Evolutionary conservation across 2,329 filamentous ascomycete species (phyloP), one percentile per base, ranked within the genome.

Genomic region (Cryphonectria radicalis): DNA sequence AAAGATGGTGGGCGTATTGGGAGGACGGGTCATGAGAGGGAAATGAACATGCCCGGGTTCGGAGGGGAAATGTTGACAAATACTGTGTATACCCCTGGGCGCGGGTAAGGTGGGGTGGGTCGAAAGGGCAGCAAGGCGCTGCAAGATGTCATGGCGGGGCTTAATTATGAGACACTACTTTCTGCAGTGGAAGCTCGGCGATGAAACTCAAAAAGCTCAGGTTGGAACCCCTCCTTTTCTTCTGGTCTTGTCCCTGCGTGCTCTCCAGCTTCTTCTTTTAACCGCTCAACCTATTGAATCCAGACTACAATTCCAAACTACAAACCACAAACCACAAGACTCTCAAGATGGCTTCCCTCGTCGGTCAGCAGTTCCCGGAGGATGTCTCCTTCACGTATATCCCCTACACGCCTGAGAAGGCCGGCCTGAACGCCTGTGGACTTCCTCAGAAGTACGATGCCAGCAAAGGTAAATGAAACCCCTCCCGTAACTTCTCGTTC

Each of bases 361-460:
- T 88, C 80, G 95, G 95, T 79, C 93, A 97, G 82, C 85, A 86
- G 80, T 95, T 98, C 87, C 95, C 95, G 76, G 85, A 90, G 76
- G 92, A 88, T 77, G 91, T 97, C 73, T 86, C 87, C 81, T 98
- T 98, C 87, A 92, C 90, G 78, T 96, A 95, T 87, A 89, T 96
- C 76, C 91, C 93, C 73, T 93, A 93, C 81, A 88, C 90, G 19
- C 84, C 88, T 70, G 93, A 95, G 77, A 88, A 85, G 66, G 84
- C 88, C 74, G 87, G 88, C 75, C 88, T 97, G 77, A 93, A 89
- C 68, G 85, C 88, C 74, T 97, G 95, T 82, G 94, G 94, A 76
- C 87, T 92, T 71, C 93, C 94, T 73, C 87, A 91, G 78, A 87
- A 88, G 79, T 97, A 92, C 85, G 86, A 96, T 76, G 94, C 94